These are phyloP conservation scores for Pyrenophora seminiperda DNA, from an alignment of 2,329 filamentous ascomycete genomes.

Conservation along the genomic window DNA sequence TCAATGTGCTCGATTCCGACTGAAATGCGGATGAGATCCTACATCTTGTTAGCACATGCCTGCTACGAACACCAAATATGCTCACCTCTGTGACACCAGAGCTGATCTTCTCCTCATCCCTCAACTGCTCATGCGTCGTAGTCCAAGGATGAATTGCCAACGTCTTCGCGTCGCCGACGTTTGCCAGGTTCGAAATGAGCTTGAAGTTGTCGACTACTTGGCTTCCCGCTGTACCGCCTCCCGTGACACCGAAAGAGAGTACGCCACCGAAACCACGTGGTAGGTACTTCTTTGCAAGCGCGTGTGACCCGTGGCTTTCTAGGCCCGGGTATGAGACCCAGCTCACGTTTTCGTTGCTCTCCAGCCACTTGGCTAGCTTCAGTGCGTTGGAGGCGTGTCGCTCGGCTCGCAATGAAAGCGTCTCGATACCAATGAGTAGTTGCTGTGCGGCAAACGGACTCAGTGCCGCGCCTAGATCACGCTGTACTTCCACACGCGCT, in stretches of 20 bases:
- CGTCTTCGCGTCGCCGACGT: constrained; percentile 95
- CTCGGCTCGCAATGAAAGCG: constrained; percentile 83
- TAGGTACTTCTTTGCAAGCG: constrained; percentile 84
- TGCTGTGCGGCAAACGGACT: constrained; percentile 95
- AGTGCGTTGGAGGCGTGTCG: constrained; percentile 84
- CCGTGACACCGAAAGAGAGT: constrained; percentile 90
- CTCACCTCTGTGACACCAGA: constrained; percentile 80
- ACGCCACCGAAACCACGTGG: constrained; percentile 86
- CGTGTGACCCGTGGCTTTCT: constrained; percentile 78
- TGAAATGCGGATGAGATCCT: constrained; percentile 92
- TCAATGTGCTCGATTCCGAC: constrained; percentile 97
- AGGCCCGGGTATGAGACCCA: constrained; percentile 97
- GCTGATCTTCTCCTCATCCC: constrained; percentile 75
- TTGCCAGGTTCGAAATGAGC: constrained; percentile 92
- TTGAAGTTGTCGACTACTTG: constrained; percentile 94
- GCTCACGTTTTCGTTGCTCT: constrained; percentile 79
- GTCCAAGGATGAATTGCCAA: constrained; percentile 94
- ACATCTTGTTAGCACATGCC: constrained; percentile 12
- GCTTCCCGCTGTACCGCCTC: constrained; percentile 79
- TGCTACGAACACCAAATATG: neutral
- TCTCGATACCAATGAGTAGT: constrained; percentile 86
- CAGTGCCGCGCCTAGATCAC: constrained; percentile 80
- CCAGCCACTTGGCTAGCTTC: constrained; percentile 78
- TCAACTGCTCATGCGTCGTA: constrained; percentile 92
- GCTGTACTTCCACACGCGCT: constrained; percentile 84